Evolutionary conservation across 768 basidiomycete species (phyloP).

Genomic region (Termitomyces sp.): DNA sequence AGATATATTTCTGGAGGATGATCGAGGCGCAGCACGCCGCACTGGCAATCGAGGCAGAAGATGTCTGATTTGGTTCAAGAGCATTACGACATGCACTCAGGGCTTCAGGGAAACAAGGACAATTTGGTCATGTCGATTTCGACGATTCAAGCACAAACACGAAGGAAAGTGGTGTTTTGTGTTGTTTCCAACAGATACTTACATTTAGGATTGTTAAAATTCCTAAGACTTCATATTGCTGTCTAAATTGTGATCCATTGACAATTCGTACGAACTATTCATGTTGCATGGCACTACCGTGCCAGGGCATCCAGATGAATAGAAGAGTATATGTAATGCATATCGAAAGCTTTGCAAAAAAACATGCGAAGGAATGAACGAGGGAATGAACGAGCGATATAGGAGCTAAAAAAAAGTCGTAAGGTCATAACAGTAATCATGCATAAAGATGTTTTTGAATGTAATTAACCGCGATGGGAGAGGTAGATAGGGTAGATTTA

Average conservation of each 20-base stretch:
- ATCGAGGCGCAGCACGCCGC: neutral
- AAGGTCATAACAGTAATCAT: conserved; percentile 3
- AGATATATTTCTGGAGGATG: neutral
- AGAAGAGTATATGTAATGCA: neutral
- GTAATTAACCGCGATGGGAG: conserved; percentile 4
- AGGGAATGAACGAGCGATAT: neutral
- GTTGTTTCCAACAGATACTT: too few relatives aligned
- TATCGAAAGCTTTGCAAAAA: neutral
- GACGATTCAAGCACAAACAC: neutral
- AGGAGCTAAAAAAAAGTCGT: neutral
- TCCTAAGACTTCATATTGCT: neutral
- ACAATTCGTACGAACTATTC: neutral
- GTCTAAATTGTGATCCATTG: neutral
- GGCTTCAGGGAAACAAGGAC: neutral
- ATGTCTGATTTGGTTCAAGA: conserved; percentile 1
- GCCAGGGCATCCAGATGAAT: conserved; percentile 6
- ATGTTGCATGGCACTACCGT: neutral
- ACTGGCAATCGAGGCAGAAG: conserved; percentile 1
- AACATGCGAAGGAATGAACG: neutral
- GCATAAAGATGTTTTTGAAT: neutral
- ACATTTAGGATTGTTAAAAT: neutral
- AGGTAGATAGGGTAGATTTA: conserved; percentile 5
- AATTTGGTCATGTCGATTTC: neutral
- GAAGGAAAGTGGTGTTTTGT: neutral
- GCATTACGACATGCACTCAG: neutral